phyloP scores from a whole-genome alignment of 1,284 basidiomycete genomes.

The Dichomitus squalens region DNA sequence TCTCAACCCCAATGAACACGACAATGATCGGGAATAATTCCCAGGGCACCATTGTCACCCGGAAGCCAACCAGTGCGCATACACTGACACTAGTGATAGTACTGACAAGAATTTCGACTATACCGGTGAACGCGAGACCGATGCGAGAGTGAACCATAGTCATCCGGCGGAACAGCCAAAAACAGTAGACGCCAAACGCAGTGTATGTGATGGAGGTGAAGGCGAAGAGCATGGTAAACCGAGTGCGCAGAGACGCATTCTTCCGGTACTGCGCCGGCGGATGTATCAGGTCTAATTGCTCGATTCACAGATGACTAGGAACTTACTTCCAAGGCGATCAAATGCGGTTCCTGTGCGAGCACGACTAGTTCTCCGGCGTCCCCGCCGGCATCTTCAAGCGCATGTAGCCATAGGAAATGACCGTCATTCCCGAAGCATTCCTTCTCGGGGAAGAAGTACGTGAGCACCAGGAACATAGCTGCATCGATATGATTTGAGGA shows the following conservation, averaged over 20 bases:
- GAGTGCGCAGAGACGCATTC: conserved; percentile 32
- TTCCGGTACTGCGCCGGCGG: conserved; percentile 49
- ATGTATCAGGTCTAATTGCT: conserved; percentile 3
- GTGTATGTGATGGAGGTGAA: conserved; percentile 83
- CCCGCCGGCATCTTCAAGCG: conserved; percentile 51
- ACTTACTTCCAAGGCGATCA: conserved; percentile 72
- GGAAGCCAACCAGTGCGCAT: conserved; percentile 84
- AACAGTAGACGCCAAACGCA: conserved; percentile 79
- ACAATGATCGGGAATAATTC: conserved; percentile 92
- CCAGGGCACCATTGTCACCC: conserved; percentile 88
- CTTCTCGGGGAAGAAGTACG: conserved; percentile 76
- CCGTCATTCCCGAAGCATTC: conserved; percentile 66
- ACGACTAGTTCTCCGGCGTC: conserved; percentile 45
- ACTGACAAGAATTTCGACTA: conserved; percentile 89
- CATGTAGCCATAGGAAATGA: conserved; percentile 64
- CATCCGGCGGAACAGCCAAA: conserved; percentile 77
- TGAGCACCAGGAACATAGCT: conserved; percentile 72
- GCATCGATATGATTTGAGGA: conserved; percentile 55
- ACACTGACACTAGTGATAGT: conserved; percentile 93
- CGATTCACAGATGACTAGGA: neutral
- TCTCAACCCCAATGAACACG: conserved; percentile 94
- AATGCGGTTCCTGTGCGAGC: conserved; percentile 57
- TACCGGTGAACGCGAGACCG: conserved; percentile 91
- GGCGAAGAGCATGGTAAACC: conserved; percentile 64
- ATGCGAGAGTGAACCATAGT: conserved; percentile 88